These are phyloP conservation scores for Diaporthe ilicicola DNA, from an alignment of 2,329 filamentous ascomycete species.

Conservation along the genomic window DNA sequence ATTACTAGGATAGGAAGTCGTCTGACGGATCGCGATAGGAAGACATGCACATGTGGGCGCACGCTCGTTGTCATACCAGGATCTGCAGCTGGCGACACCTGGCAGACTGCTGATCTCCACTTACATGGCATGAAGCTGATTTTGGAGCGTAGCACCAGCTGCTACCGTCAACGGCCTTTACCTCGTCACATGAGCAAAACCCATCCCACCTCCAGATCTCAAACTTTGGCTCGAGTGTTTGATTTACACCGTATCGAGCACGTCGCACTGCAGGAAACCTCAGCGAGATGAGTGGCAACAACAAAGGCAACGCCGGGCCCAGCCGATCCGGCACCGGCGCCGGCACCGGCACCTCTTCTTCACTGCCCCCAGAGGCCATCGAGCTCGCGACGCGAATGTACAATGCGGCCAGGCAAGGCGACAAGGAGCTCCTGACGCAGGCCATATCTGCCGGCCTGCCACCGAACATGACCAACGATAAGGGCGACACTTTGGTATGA, in stretches of 20 bases:
- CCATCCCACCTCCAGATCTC: background rate
- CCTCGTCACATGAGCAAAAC: background rate
- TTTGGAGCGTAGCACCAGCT: background rate
- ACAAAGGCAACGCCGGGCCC: background rate
- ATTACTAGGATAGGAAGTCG: background rate
- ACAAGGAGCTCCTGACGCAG: slow-evolving; percentile 65
- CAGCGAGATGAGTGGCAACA: slow-evolving; percentile 3
- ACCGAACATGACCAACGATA: slow-evolving; percentile 75
- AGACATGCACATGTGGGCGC: background rate
- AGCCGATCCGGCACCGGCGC: background rate
- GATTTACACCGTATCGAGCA: background rate
- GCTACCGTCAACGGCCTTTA: background rate
- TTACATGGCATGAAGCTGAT: background rate
- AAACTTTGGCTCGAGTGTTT: background rate
- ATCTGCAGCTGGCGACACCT: background rate
- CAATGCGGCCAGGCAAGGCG: slow-evolving; percentile 69
- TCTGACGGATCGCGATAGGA: background rate
- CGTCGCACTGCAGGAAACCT: background rate
- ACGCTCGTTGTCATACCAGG: background rate
- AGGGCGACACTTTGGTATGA: slow-evolving; percentile 74
- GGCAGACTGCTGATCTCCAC: background rate
- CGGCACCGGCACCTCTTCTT: background rate
- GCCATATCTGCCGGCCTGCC: slow-evolving; percentile 73
- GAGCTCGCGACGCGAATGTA: slow-evolving; percentile 73
- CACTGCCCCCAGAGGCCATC: slow-evolving; percentile 70